Evolutionary conservation across 352 stramenopile species (phyloP).

Genomic region (Globisporangium okanoganense): DNA sequence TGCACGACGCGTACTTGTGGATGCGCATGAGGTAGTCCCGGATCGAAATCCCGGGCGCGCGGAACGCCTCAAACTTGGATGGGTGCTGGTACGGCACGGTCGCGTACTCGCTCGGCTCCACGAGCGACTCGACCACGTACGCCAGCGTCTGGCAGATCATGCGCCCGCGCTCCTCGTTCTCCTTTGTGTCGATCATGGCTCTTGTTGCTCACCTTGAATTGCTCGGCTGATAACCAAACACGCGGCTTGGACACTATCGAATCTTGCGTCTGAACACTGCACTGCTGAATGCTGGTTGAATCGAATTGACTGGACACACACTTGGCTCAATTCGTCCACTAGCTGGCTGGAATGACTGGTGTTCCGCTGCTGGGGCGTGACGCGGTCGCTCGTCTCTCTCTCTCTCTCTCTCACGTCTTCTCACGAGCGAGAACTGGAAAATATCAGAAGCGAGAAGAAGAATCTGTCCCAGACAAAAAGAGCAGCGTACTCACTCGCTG

Average conservation of each 20-base stretch:
- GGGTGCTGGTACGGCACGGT: conserved; percentile 51
- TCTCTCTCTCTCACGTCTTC: not conserved
- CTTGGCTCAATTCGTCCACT: conserved; percentile 3
- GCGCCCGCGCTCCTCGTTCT: conserved; percentile 69
- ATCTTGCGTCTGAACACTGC: not conserved
- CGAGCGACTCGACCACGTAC: conserved; percentile 75
- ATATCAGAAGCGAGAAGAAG: conserved; percentile 7
- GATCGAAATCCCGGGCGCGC: conserved; percentile 75
- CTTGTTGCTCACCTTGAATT: not conserved
- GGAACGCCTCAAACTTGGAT: conserved; percentile 86
- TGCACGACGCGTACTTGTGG: conserved; percentile 98
- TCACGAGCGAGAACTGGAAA: not conserved
- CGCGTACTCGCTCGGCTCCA: conserved; percentile 58
- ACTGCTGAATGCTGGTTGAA: not conserved
- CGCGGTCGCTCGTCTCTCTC: not conserved
- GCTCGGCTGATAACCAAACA: not conserved
- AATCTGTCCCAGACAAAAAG: not conserved
- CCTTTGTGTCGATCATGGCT: conserved; percentile 36
- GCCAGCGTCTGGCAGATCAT: conserved; percentile 81
- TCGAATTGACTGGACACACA: not conserved
- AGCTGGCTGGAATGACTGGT: conserved; percentile 4
- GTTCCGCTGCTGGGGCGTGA: conserved; percentile 4
- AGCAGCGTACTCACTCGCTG: too few species aligned
- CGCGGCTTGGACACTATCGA: not conserved
- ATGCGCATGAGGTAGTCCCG: conserved; percentile 89